Percentiles rank a stretch among this genome's conserved stretches.
phyloP scores from a whole-genome alignment of 108 stramenopile genomes.

The Cyclotella sp. region DNA sequence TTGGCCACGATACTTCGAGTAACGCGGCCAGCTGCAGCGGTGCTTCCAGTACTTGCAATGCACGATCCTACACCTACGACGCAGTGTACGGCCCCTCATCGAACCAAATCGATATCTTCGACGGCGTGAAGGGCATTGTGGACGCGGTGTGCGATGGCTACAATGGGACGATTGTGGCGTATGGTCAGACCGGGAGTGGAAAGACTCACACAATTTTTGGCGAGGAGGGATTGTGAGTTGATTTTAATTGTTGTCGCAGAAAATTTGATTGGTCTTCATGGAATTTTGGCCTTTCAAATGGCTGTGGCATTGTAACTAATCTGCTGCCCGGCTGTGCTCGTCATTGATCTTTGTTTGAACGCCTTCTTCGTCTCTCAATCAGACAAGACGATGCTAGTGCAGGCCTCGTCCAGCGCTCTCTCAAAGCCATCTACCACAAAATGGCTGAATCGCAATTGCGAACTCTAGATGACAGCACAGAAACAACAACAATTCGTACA shows the following conservation, averaged over 20 bases:
- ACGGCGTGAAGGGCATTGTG: conserved; percentile 42
- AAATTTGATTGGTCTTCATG: not conserved
- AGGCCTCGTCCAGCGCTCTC: conserved; percentile 55
- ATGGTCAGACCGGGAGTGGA: conserved; percentile 55
- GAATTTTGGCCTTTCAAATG: too few relatives aligned
- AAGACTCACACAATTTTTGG: conserved; percentile 56
- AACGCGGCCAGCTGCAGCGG: too few relatives aligned
- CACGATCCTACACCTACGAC: conserved; percentile 36
- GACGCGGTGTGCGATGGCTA: conserved; percentile 51
- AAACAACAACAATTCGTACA: conserved; percentile 30
- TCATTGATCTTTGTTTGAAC: too few relatives aligned
- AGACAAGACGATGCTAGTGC: conserved; percentile 31
- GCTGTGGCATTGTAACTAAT: too few relatives aligned
- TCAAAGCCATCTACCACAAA: conserved; percentile 49
- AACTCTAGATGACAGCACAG: not conserved
- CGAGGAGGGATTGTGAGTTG: conserved; percentile 37
- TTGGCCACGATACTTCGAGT: too few relatives aligned
- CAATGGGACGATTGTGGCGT: conserved; percentile 59
- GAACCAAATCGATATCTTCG: conserved; percentile 37
- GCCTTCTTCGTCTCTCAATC: too few relatives aligned
- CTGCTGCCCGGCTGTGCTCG: too few relatives aligned
- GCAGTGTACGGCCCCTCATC: conserved; percentile 49
- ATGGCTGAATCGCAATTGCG: conserved; percentile 12
- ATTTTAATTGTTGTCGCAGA: not conserved
- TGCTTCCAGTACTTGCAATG: not conserved